A percentile compares a stretch with the other conserved stretches of the same genome.
These are phyloP conservation scores for Cryptococcus neoformans DNA, from an alignment of 1,284 basidiomycete species.

Conservation along the genomic window DNA sequence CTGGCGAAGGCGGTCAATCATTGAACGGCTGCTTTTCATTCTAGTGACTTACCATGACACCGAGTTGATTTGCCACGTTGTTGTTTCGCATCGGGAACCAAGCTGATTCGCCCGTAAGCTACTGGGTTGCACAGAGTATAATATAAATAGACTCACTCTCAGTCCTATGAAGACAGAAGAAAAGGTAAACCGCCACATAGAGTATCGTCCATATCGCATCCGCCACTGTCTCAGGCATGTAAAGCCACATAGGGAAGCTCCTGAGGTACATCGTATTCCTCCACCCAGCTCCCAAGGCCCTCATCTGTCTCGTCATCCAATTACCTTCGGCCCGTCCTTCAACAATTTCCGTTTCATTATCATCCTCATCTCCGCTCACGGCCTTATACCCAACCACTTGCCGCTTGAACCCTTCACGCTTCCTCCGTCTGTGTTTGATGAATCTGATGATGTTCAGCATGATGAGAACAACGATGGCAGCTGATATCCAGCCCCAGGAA, in stretches of 20 bases:
- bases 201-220: slow-evolving; percentile 23
- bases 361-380: neutral
- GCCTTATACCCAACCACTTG: neutral
- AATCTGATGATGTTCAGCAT: slow-evolving; percentile 7
- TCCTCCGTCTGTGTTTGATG: slow-evolving; percentile 5
- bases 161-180: slow-evolving; percentile 9
- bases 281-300: slow-evolving; percentile 8
- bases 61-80: slow-evolving; percentile 26
- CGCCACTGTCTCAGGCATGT: slow-evolving; percentile 25
- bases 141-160: slow-evolving; percentile 3
- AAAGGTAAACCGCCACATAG: slow-evolving; percentile 23
- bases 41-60: slow-evolving; percentile 23
- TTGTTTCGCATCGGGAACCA: slow-evolving; percentile 10
- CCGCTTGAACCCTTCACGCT: neutral
- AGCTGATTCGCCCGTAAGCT: neutral
- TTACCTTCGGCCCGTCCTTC: neutral
- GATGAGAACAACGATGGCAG: slow-evolving; percentile 9
- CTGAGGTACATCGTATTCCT: slow-evolving; percentile 23
- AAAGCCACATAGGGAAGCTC: slow-evolving; percentile 29
- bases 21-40: too few relatives aligned
- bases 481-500: slow-evolving; percentile 9
- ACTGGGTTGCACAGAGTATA: neutral
- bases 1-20: slow-evolving; percentile 12
- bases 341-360: neutral
- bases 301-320: slow-evolving; percentile 2